Base-by-base conservation (phyloP, 352 stramenopile genomes). In the Phytophthora cactorum region DNA sequence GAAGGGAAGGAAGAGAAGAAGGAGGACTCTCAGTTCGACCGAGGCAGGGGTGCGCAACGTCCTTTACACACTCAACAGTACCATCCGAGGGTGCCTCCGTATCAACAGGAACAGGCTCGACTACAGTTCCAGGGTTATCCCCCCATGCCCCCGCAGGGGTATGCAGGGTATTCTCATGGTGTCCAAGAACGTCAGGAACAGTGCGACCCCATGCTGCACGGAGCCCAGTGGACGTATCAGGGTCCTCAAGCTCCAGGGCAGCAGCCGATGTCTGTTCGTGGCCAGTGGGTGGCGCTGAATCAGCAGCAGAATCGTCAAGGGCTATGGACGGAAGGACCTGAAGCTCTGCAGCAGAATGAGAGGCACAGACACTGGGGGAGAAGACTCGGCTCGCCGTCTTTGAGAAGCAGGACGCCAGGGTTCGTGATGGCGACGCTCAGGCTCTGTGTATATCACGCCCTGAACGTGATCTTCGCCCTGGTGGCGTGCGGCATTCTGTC, bases 391-490 rank as follows among this genome's bases (percentile, higher is more conserved):
- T n/a, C 28, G 2, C 47, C 50, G 5, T 44, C 47, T 5, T 45
- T 17, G 27, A 17, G 46, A n/a, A 29, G 15, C 29, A 54, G 51
- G 25, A 54, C 44, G 14, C 39, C 62, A 3, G 54, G 57, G 0
- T 77, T 77, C 49, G 22, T 78, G 6, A 53, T 68, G 34, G 75
- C 75, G 25, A 80, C 79, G 25, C 51, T 83, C 38, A 78, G 68
- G 28, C 75, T 93, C 1, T 68, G 76, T 29, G 28, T 90, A 28
- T 90, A 90, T 46, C 81, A 88, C 58, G 56, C 83, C 4, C 49
- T 87, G 27, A 92, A 90, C 51, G 68, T 80, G 17, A 60, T 88
- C 9, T 72, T 93, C 22, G 81, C 78, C 11, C 77, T 90, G 39
- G 63, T 66, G 11, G 74, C 64, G 10, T 88, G 86, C 53, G 65